Base-by-base conservation (phyloP, 108 stramenopile species). In the Nitzschia sp. region DNA sequence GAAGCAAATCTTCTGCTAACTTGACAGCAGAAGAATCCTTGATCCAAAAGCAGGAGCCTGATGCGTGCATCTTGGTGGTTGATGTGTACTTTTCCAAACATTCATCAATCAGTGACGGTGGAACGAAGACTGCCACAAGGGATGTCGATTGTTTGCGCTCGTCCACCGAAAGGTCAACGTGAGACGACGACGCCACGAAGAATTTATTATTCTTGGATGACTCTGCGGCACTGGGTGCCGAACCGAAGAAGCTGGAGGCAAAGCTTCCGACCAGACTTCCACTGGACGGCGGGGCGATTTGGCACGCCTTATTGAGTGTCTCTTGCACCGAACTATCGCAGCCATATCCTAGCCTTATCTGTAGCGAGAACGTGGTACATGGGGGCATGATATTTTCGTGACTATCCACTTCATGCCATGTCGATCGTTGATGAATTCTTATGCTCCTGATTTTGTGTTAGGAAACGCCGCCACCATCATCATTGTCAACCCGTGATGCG, bases 11-110 rank as follows among this genome's bases (percentile, higher is more conserved):
- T 38, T 65, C 15, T 27, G 64, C 56, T 9, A 77, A 32, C 18
- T 65, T 54, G 1, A 21, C 42, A 15, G 67, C 55, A 28, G 24
- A 31, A 15, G 54, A 32, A 23, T 68, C 46, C 24, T 61, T 23
- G 31, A 77, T 51, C 76, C 76, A 77, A 31, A 70, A 77, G 15
- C 66, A 77, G 17, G 69, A 77, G 29, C 76, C 76, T n/a, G 63
- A 63, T 3, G 68, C 64, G 28, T 62, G 53, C 18, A 46, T 36
- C 0, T 70, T 66, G 0, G 54, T 55, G 6, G 54, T 47, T 9
- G 75, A 68, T n/a, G 56, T 27, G 31, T 77, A 59, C 30, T 34
- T 58, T 64, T 70, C 46, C 1, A 77, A 26, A 36, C 18, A 19
- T 5, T 42, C 24, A 8, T 64, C 63, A 42, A 77, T 58, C 27